Evolutionary conservation across 2,329 filamentous ascomycete genomes (phyloP).

Genomic region (Fusarium temperatum): DNA sequence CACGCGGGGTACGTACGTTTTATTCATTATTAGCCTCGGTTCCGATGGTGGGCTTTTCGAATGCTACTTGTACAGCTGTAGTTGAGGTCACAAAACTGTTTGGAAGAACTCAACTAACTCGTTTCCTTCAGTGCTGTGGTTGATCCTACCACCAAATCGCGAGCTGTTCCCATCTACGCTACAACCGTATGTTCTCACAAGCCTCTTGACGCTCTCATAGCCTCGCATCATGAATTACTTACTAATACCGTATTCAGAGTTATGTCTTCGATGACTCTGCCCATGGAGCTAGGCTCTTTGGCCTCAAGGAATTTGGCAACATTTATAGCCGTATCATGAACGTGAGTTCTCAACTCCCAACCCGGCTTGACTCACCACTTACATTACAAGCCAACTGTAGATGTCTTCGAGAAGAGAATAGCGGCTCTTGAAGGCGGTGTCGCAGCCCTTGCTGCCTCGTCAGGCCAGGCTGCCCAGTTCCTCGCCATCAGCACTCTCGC

Average conservation of each 20-base stretch:
- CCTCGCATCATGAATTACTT: neutral
- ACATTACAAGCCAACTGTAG: slow-evolving; percentile 78
- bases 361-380: neutral
- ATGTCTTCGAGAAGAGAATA: slow-evolving; percentile 95
- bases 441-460: slow-evolving; percentile 84
- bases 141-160: slow-evolving; percentile 83
- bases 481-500: slow-evolving; percentile 88
- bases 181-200: slow-evolving; percentile 66
- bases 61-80: neutral
- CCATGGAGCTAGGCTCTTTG: slow-evolving; percentile 93
- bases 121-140: slow-evolving; percentile 71
- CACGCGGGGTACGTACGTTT: slow-evolving; percentile 77
- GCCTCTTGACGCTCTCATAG: neutral
- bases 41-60: slow-evolving; percentile 23
- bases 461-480: slow-evolving; percentile 92
- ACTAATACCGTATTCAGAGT: slow-evolving; percentile 62
- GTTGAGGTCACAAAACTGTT: neutral
- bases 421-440: slow-evolving; percentile 95
- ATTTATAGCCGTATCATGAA: slow-evolving; percentile 99
- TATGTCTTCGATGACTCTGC: slow-evolving; percentile 96
- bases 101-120: slow-evolving; percentile 9
- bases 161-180: slow-evolving; percentile 95
- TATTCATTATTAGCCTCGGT: neutral
- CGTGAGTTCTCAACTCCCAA: slow-evolving; percentile 55
- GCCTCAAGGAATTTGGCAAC: slow-evolving; percentile 96